Evolutionary conservation across 2,329 filamentous ascomycete species (phyloP).

Genomic region (Botrytis galanthina): DNA sequence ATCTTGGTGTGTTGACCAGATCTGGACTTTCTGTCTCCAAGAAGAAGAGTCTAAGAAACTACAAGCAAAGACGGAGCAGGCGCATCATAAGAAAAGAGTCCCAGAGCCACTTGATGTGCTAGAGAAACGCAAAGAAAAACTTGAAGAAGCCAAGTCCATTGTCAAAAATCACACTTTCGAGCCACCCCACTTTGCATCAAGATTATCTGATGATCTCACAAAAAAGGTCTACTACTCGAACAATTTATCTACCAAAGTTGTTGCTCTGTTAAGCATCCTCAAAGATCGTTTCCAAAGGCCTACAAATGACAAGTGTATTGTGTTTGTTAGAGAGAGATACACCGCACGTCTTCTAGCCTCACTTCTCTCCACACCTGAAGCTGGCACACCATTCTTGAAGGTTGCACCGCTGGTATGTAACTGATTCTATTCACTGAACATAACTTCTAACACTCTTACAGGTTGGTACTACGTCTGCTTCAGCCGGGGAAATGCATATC

Average conservation of each 20-base stretch:
- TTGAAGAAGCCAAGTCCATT: constrained; percentile 57
- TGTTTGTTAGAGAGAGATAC: constrained; percentile 79
- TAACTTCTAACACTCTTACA: constrained; percentile 17
- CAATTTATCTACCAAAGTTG: constrained; percentile 70
- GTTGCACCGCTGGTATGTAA: constrained; percentile 60
- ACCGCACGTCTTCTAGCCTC: constrained; percentile 72
- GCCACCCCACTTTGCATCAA: constrained; percentile 35
- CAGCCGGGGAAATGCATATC: constrained; percentile 52
- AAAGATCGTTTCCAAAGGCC: constrained; percentile 58
- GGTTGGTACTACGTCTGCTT: constrained; percentile 51
- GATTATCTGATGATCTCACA: background rate
- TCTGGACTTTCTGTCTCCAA: constrained; percentile 70
- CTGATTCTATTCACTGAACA: background rate
- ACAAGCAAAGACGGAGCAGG: constrained; percentile 52
- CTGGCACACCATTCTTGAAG: constrained; percentile 58
- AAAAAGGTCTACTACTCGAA: constrained; percentile 20
- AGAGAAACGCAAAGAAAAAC: constrained; percentile 52
- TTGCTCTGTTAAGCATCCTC: constrained; percentile 60
- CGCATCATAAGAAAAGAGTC: constrained; percentile 37
- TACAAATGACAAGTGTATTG: constrained; percentile 68
- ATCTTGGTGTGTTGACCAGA: constrained; percentile 78
- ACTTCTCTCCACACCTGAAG: constrained; percentile 56
- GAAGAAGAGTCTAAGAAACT: constrained; percentile 61
- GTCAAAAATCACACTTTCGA: constrained; percentile 53
- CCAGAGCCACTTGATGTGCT: constrained; percentile 41